Evolutionary conservation across 345 rosid genomes (phyloP).

Genomic region (Eucalyptus regnans): DNA sequence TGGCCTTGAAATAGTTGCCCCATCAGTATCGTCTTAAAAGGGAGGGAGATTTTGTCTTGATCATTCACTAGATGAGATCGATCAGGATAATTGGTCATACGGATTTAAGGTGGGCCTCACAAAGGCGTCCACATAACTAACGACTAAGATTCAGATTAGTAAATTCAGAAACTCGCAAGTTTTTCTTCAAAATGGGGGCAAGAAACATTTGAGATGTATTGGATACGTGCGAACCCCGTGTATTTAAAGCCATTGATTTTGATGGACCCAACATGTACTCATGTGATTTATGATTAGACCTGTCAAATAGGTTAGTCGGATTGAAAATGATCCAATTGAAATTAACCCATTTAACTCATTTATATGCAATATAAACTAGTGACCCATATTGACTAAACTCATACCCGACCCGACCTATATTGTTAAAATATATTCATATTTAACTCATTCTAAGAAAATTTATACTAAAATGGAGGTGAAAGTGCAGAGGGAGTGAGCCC

Average conservation of each 20-base stretch:
- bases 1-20: not conserved
- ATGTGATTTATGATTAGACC: not conserved
- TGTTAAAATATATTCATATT: not conserved
- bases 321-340: not conserved
- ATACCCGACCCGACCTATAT: fast-evolving
- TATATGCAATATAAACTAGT: not conserved
- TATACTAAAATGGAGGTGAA: not conserved
- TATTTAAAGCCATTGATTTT: not conserved
- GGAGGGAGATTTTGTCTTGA: not conserved
- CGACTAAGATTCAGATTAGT: not conserved
- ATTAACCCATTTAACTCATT: not conserved
- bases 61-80: not conserved
- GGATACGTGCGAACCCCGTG: not conserved
- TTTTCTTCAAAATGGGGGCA: not conserved
- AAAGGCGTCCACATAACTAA: not conserved
- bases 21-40: not conserved
- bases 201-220: fast-evolving
- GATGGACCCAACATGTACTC: not conserved
- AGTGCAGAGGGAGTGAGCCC: fast-evolving
- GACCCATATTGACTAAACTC: fast-evolving
- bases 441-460: not conserved
- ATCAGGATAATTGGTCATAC: not conserved
- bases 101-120: not conserved
- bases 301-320: fast-evolving
- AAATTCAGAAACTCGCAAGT: not conserved